Percentiles rank a stretch among this genome's conserved stretches.
Conservation (phyloP, 2,329 filamentous ascomycete species). For the Neoascochyta sp. region DNA sequence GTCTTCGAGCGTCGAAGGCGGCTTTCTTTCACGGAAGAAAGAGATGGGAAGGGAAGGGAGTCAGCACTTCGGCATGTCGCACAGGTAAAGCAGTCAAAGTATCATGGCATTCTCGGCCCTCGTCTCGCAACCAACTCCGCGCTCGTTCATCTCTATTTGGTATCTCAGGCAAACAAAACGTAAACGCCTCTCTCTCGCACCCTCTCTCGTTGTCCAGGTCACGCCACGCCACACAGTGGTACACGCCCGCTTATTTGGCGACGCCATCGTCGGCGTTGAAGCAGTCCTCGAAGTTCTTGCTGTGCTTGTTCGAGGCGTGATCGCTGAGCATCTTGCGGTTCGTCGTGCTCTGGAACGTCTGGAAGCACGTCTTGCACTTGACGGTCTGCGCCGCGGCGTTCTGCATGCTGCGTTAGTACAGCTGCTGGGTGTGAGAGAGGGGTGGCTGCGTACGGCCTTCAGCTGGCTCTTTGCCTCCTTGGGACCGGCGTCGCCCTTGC, state of each 20-base stretch:
- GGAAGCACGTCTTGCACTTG: conserved; percentile 72
- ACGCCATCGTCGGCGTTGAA: conserved; percentile 48
- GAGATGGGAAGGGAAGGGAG: too few species aligned
- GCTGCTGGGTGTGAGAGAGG: not conserved
- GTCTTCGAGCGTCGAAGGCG: too few species aligned
- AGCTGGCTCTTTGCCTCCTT: conserved; percentile 37
- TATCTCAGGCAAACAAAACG: conserved; percentile 20
- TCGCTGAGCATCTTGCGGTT: conserved; percentile 67
- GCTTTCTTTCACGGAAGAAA: too few species aligned
- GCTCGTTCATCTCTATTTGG: conserved; percentile 12
- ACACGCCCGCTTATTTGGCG: conserved; percentile 23
- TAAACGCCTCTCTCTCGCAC: conserved; percentile 8
- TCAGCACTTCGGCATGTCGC: not conserved
- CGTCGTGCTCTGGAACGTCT: conserved; percentile 74
- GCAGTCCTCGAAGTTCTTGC: conserved; percentile 66
- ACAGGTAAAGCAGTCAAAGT: conserved; percentile 3
- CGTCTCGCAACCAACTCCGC: conserved; percentile 5
- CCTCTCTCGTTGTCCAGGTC: conserved; percentile 2
- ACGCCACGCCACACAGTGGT: not conserved
- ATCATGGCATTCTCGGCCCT: conserved; percentile 3
- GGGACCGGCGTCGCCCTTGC: conserved; percentile 28
- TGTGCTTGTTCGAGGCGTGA: conserved; percentile 74
- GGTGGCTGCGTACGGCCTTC: conserved; percentile 29
- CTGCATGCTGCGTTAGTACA: conserved; percentile 41
- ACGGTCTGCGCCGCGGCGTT: conserved; percentile 72